These are phyloP conservation scores for Peronospora farinosa DNA, from an alignment of 352 stramenopile genomes.

Conservation along the genomic window DNA sequence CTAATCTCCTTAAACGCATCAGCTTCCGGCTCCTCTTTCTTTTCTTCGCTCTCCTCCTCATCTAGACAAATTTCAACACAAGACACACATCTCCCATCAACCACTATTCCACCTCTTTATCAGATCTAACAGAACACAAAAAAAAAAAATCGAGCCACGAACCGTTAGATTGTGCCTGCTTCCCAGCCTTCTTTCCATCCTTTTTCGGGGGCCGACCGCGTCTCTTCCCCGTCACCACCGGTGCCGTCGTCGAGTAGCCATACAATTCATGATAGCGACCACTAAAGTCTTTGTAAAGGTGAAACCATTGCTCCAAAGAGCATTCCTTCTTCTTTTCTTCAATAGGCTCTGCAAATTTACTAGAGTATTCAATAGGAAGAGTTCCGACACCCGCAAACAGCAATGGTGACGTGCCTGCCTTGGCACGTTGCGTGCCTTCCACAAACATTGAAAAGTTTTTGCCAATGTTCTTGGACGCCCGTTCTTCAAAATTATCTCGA, in stretches of 20 bases:
- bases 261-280: conserved; percentile 48
- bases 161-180: conserved; percentile 24
- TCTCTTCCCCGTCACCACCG: too few relatives aligned
- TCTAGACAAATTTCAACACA: conserved; percentile 4
- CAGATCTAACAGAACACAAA: neutral
- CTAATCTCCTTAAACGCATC: conserved; percentile 23
- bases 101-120: conserved; percentile 4
- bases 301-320: conserved; percentile 48
- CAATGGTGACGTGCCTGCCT: conserved; percentile 54
- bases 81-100: conserved; percentile 5
- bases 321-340: conserved; percentile 42
- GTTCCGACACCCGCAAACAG: conserved; percentile 59
- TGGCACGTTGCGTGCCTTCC: conserved; percentile 63
- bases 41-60: conserved; percentile 36
- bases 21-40: conserved; percentile 31
- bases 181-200: conserved; percentile 15
- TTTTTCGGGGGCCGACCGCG: conserved; percentile 5
- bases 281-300: conserved; percentile 67
- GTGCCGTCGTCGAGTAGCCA: conserved; percentile 26
- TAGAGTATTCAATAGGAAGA: conserved; percentile 76
- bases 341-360: conserved; percentile 50
- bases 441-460: conserved; percentile 76
- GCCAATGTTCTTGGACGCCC: conserved; percentile 71
- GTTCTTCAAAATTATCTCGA: conserved; percentile 67
- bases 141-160: conserved; percentile 10